phyloP scores from a whole-genome alignment of 257 asterid species.

The Cynanchum wilfordii region DNA sequence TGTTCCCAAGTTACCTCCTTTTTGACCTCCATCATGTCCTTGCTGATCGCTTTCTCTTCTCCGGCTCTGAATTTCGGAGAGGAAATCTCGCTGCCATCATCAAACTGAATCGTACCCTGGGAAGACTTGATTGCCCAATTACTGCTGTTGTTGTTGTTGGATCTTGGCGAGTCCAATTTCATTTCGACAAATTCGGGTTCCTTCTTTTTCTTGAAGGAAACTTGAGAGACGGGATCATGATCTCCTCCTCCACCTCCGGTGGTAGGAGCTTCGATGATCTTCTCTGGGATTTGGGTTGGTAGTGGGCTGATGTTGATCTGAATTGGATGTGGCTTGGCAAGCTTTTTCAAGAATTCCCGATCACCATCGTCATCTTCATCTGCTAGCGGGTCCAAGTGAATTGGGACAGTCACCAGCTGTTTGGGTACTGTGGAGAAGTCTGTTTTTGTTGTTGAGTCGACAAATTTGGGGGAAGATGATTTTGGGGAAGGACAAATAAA shows the following conservation, averaged over 20 bases:
- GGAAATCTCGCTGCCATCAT: conserved; percentile 18
- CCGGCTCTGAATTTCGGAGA: conserved; percentile 13
- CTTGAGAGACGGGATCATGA: conserved; percentile 56
- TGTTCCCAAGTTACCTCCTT: conserved; percentile 17
- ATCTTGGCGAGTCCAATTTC: conserved; percentile 63
- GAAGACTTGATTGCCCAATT: conserved; percentile 22
- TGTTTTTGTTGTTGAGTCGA: conserved; percentile 22
- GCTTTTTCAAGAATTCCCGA: conserved; percentile 16
- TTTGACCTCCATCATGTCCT: not conserved
- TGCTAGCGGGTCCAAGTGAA: conserved; percentile 19
- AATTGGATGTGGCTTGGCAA: conserved; percentile 7
- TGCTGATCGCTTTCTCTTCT: conserved; percentile 18
- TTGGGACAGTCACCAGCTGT: conserved; percentile 29
- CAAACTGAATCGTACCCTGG: conserved; percentile 33
- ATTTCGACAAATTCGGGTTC: conserved; percentile 68
- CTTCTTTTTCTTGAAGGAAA: conserved; percentile 68
- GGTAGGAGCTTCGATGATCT: conserved; percentile 6
- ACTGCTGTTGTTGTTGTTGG: conserved; percentile 15
- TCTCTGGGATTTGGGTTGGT: conserved; percentile 7
- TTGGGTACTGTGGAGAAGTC: conserved; percentile 19
- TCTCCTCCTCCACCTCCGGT: conserved; percentile 15
- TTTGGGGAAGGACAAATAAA: conserved; percentile 41
- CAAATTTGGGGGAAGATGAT: conserved; percentile 25
- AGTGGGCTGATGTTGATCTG: conserved; percentile 16
- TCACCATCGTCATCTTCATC: not conserved